Percentiles rank a stretch among this genome's conserved stretches.
Evolutionary conservation across 2,329 filamentous ascomycete species (phyloP).

Genomic region (Verticillium isaacii): DNA sequence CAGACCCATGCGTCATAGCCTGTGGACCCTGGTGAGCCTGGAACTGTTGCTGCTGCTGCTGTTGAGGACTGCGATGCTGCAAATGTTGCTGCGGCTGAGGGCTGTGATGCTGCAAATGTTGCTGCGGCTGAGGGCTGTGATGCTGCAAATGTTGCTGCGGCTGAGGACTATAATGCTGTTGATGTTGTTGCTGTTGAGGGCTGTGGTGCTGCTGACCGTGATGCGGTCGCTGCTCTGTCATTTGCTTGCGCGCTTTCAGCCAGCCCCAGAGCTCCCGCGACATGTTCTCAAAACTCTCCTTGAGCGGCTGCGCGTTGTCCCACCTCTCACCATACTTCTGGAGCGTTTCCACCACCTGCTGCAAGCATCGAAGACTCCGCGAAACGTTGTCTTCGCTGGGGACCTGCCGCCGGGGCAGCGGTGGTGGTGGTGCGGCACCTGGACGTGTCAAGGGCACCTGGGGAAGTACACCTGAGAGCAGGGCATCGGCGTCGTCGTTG

Average conservation of each 20-base stretch:
- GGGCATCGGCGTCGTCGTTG: conserved; percentile 29
- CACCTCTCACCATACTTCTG: conserved; percentile 55
- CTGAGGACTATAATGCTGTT: conserved; percentile 9
- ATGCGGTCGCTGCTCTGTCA: conserved; percentile 20
- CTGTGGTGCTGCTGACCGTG: neutral
- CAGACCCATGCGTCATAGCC: neutral
- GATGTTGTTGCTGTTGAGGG: neutral
- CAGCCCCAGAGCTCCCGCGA: conserved; percentile 39
- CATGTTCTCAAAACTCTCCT: conserved; percentile 46
- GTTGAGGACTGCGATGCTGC: conserved; percentile 12
- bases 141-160: conserved; percentile 20
- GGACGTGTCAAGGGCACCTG: conserved; percentile 37
- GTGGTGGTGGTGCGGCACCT: conserved; percentile 45
- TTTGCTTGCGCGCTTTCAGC: conserved; percentile 32
- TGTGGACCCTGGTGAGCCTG: conserved; percentile 8
- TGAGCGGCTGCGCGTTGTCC: conserved; percentile 51
- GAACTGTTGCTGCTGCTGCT: conserved; percentile 16
- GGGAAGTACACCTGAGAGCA: conserved; percentile 45
- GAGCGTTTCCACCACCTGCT: conserved; percentile 48
- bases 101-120: neutral
- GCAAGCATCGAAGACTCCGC: conserved; percentile 50
- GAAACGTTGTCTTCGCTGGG: conserved; percentile 45
- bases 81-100: neutral
- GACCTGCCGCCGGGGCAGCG: conserved; percentile 42
- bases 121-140: neutral